Percentiles rank a stretch among this genome's conserved stretches.
Conservation (phyloP, 768 basidiomycete genomes). For the Trametes elegans region DNA sequence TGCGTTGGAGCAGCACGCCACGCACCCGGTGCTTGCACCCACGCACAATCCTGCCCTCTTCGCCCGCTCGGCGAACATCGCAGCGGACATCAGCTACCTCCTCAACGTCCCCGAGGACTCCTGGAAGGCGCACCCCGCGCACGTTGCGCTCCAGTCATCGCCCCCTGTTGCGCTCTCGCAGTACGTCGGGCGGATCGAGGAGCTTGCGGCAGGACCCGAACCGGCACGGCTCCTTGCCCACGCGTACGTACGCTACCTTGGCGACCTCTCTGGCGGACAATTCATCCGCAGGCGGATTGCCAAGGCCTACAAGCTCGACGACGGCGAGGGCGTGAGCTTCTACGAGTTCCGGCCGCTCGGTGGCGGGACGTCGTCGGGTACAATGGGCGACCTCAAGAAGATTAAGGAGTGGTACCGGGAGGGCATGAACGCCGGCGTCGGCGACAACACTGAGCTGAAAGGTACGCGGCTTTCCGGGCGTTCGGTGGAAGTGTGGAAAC, state of each 20-base stretch:
- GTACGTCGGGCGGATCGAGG: slow-evolving; percentile 54
- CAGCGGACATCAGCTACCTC: slow-evolving; percentile 66
- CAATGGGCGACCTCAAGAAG: slow-evolving; percentile 61
- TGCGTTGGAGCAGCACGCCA: slow-evolving; percentile 56
- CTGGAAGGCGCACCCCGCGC: slow-evolving; percentile 58
- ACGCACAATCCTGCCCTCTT: slow-evolving; percentile 73
- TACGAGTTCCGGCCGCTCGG: slow-evolving; percentile 64
- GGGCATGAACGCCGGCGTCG: slow-evolving; percentile 39
- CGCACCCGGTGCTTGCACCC: slow-evolving; percentile 59
- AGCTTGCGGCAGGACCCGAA: slow-evolving; percentile 44
- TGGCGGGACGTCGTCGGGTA: slow-evolving; percentile 26
- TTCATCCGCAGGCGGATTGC: slow-evolving; percentile 58
- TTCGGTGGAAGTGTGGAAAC: not conserved
- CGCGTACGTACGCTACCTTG: slow-evolving; percentile 80
- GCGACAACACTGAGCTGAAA: slow-evolving; percentile 32
- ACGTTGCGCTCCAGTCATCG: slow-evolving; percentile 41
- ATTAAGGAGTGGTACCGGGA: slow-evolving; percentile 71
- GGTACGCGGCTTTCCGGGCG: slow-evolving; percentile 8
- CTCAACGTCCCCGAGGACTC: slow-evolving; percentile 48
- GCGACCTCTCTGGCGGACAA: slow-evolving; percentile 80
- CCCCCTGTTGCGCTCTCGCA: slow-evolving; percentile 47
- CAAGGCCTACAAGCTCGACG: slow-evolving; percentile 64
- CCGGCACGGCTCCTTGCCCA: slow-evolving; percentile 66
- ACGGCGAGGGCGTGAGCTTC: slow-evolving; percentile 51
- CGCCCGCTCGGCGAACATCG: slow-evolving; percentile 55